Evolutionary conservation across 2,329 filamentous ascomycete genomes (phyloP), one percentile per base, ranked within the genome.

Genomic region (Colletotrichum sp.): DNA sequence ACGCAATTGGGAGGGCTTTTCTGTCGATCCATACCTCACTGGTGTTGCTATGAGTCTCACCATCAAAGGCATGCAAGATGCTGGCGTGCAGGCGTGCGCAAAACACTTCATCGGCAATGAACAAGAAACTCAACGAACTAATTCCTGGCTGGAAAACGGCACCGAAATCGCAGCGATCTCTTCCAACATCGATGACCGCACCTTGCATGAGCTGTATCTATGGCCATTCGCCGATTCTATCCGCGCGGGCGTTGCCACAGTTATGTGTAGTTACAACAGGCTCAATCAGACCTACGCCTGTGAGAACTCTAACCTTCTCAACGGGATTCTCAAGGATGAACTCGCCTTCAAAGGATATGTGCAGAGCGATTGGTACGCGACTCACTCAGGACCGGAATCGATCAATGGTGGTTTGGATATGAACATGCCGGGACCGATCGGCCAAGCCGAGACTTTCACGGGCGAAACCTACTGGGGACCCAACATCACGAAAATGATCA

Each of bases 1-100:
- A 0, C 89, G 95, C 57, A 96, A 95, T 81, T 98, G 95, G 95
- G 95, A 97, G 83, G 95, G 94, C 0, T 97, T 96, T 81, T 93
- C 94, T 0, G 88, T 93, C 1, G 95, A 98, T 81, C 95, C 95
- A 0, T 95, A 96, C 65, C 88, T 97, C 1, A 77, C 92, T 15
- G 93, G 92, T 18, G 87, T 93, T 77, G 91, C 89, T 12, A 90
- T 93, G 82, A 87, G 87, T n/a, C 89, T 92, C 82, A 93, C 92
- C 0, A 88, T 94, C 69, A 85, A 89, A 77, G 93, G 88, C 1
- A 88, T 91, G 82, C 90, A 92, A 82, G 81, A 81, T 24, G 82
- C 81, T 4, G 84, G 85, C 63, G 85, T 86, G 3, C 84, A 85
- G 72, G 82, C 85, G 7, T 83, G 81, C 6, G 81, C 85, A 8